Conservation (phyloP, 805 yeast genomes). For the Yueomyces sp. region DNA sequence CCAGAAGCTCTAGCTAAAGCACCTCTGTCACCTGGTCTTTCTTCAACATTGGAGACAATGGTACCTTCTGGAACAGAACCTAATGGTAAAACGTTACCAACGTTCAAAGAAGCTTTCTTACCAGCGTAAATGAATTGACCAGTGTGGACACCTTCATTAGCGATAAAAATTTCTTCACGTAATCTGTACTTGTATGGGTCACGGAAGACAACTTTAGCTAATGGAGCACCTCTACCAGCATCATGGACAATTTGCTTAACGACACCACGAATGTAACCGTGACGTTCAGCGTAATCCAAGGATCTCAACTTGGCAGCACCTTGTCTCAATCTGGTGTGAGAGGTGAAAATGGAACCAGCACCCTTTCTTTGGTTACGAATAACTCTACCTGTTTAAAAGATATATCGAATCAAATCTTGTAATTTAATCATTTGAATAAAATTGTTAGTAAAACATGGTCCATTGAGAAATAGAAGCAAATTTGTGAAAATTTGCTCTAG, state of each 20-base stretch:
- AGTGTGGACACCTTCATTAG: constrained; percentile 99
- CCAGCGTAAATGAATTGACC: constrained; percentile 99
- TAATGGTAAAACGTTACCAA: constrained; percentile 95
- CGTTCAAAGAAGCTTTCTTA: constrained; percentile 92
- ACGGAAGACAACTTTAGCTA: constrained; percentile 97
- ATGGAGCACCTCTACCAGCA: constrained; percentile 99
- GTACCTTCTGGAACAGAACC: constrained; percentile 99
- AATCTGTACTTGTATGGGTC: constrained; percentile 98
- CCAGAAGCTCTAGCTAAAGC: constrained; percentile 99
- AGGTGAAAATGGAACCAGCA: constrained; percentile 99
- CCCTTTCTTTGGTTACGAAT: constrained; percentile 99
- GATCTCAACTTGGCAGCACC: constrained; percentile 99
- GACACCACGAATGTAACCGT: constrained; percentile 99
- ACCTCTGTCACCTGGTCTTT: constrained; percentile 99
- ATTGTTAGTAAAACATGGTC: neutral
- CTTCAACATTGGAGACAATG: constrained; percentile 95
- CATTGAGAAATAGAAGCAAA: neutral
- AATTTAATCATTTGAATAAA: neutral
- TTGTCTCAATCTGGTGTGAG: constrained; percentile 99
- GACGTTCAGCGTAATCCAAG: constrained; percentile 98
- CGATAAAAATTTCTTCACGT: constrained; percentile 97
- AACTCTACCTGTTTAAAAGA: constrained; percentile 70
- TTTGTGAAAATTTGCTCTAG: neutral
- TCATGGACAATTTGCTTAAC: constrained; percentile 98
- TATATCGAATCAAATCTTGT: neutral